Conservation (phyloP, 176 grass and related monocot species). For the Elymus sibiricus region DNA sequence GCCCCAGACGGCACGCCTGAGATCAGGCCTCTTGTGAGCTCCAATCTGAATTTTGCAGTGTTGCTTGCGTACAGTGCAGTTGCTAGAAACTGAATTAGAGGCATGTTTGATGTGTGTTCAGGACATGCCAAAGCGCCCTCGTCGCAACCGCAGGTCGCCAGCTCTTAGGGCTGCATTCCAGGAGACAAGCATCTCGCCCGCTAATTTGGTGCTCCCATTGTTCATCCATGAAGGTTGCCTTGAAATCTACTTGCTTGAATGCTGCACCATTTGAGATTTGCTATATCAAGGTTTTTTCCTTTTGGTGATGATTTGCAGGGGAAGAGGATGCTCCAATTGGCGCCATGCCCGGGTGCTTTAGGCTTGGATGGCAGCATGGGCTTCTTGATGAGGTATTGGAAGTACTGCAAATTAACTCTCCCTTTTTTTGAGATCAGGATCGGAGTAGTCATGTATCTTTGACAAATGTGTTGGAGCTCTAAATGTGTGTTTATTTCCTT, state of each 20-base stretch:
- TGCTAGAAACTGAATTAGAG: conserved; percentile 7
- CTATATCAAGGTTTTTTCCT: not conserved
- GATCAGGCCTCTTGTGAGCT: conserved; percentile 72
- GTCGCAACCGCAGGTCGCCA: conserved; percentile 76
- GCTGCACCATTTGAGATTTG: not conserved
- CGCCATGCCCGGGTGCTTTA: conserved; percentile 95
- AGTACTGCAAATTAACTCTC: not conserved
- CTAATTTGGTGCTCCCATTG: conserved; percentile 84
- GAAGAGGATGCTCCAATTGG: conserved; percentile 93
- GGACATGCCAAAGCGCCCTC: conserved; percentile 75
- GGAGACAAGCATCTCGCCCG: conserved; percentile 67
- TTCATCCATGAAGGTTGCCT: conserved; percentile 95
- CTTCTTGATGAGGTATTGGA: conserved; percentile 81
- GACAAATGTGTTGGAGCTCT: not conserved
- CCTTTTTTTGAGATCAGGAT: not conserved
- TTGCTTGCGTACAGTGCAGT: not conserved
- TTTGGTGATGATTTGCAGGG: conserved; percentile 27
- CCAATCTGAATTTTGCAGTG: not conserved
- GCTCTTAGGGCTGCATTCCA: conserved; percentile 81
- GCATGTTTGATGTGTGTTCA: conserved; percentile 15
- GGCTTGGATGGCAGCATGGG: conserved; percentile 92
- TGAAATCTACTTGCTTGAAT: not conserved
- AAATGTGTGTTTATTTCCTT: not conserved
- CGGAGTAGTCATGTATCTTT: not conserved
- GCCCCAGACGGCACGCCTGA: conserved; percentile 76